Conservation (phyloP, 441 rosid genomes). For the Sinapis alba region DNA sequence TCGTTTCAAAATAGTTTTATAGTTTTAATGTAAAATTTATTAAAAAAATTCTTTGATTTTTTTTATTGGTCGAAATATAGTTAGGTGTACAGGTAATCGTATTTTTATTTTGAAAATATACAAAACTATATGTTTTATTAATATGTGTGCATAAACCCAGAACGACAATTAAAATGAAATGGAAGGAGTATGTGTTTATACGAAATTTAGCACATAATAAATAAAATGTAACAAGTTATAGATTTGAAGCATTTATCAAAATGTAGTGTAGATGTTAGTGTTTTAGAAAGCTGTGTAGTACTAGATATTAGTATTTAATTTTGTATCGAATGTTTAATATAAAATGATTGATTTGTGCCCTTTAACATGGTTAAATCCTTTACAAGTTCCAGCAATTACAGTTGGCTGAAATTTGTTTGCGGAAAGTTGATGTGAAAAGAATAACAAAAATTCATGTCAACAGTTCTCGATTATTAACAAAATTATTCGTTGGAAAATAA, state of each 20-base stretch:
- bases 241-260: background rate
- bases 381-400: slow-evolving; percentile 25
- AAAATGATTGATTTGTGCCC: slow-evolving; percentile 10
- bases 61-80: no score
- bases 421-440: background rate
- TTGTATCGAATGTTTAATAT: background rate
- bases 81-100: no score
- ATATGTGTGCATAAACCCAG: no score
- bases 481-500: background rate
- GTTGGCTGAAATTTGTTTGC: slow-evolving; percentile 14
- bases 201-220: background rate
- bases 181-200: background rate
- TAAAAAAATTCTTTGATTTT: no score
- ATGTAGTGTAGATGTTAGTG: background rate
- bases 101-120: no score
- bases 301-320: background rate
- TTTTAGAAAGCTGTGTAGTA: slow-evolving; percentile 9
- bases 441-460: background rate
- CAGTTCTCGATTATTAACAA: background rate
- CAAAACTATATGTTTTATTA: no score
- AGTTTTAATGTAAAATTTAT: no score
- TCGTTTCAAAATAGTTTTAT: no score
- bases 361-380: slow-evolving; percentile 1
- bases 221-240: background rate
- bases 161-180: no score